These are phyloP conservation scores for Epicoccum sorghinum DNA, from an alignment of 2,329 filamentous ascomycete species.

Conservation along the genomic window DNA sequence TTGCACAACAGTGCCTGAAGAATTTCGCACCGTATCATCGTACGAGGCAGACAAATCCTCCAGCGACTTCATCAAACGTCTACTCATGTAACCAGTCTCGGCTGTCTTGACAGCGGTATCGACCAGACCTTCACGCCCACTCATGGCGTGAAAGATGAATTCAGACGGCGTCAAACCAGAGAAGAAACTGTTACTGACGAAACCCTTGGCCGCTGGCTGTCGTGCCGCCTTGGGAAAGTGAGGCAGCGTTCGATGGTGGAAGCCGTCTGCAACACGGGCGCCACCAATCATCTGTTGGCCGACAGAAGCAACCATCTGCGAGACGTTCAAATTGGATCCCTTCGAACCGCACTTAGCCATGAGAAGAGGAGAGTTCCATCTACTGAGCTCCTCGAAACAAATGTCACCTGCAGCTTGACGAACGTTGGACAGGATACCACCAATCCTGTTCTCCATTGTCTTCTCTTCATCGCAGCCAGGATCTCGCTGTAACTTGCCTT, in stretches of 20 bases:
- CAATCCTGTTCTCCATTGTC: constrained; percentile 88
- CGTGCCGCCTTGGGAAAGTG: constrained; percentile 94
- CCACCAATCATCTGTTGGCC: constrained; percentile 98
- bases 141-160: constrained; percentile 98
- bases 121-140: constrained; percentile 95
- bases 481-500: constrained; percentile 81
- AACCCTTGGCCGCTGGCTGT: constrained; percentile 93
- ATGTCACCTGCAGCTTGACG: constrained; percentile 88
- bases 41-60: constrained; percentile 95
- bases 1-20: constrained; percentile 85
- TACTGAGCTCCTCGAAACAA: constrained; percentile 88
- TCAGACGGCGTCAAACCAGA: constrained; percentile 87
- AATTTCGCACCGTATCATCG: constrained; percentile 93
- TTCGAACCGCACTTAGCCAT: constrained; percentile 99
- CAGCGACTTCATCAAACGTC: constrained; percentile 95
- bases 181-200: constrained; percentile 97
- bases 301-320: constrained; percentile 97
- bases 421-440: constrained; percentile 89
- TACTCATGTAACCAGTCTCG: constrained; percentile 98
- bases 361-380: constrained; percentile 88
- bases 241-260: constrained; percentile 91
- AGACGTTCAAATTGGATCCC: constrained; percentile 96
- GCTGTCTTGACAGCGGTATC: constrained; percentile 83
- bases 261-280: constrained; percentile 90
- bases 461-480: constrained; percentile 89